Percentiles rank a stretch among this genome's conserved stretches.
Evolutionary conservation across 2,329 filamentous ascomycete genomes (phyloP).

Genomic region (Hypomyces rosellus): DNA sequence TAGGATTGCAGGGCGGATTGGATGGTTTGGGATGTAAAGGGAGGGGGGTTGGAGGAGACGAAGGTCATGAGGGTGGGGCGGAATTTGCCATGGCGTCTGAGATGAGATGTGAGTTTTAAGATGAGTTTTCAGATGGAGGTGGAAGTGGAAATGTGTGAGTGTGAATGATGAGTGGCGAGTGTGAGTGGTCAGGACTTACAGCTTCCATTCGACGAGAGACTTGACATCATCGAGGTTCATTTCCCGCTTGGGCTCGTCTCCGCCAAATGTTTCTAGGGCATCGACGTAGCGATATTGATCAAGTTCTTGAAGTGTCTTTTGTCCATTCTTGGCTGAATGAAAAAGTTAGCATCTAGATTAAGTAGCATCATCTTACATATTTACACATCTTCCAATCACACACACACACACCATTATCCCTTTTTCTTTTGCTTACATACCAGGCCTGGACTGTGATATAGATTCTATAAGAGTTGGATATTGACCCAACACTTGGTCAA

Average conservation of each 20-base stretch:
- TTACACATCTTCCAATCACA: no score
- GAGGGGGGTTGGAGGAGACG: conserved; percentile 53
- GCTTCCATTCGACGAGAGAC: conserved; percentile 62
- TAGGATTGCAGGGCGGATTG: conserved; percentile 45
- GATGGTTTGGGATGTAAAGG: conserved; percentile 42
- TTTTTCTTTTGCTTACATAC: conserved; percentile 24
- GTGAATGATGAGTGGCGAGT: background rate
- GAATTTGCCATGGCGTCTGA: conserved; percentile 55
- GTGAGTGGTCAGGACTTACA: conserved; percentile 41
- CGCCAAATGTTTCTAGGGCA: conserved; percentile 42
- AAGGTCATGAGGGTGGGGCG: conserved; percentile 55
- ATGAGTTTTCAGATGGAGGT: background rate
- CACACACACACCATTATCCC: no score
- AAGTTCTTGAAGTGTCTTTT: conserved; percentile 48
- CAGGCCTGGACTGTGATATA: conserved; percentile 39
- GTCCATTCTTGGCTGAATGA: conserved; percentile 38
- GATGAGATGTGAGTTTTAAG: background rate
- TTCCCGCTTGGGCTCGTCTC: conserved; percentile 23
- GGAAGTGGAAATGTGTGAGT: background rate
- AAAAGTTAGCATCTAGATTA: no score
- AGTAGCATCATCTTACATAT: no score
- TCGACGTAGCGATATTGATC: conserved; percentile 54
- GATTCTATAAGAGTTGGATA: conserved; percentile 36
- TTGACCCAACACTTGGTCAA: conserved; percentile 28
- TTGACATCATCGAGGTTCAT: conserved; percentile 55